These are phyloP conservation scores for Ophiosphaerella korrae DNA, from an alignment of 2,329 filamentous ascomycete species.

Conservation along the genomic window DNA sequence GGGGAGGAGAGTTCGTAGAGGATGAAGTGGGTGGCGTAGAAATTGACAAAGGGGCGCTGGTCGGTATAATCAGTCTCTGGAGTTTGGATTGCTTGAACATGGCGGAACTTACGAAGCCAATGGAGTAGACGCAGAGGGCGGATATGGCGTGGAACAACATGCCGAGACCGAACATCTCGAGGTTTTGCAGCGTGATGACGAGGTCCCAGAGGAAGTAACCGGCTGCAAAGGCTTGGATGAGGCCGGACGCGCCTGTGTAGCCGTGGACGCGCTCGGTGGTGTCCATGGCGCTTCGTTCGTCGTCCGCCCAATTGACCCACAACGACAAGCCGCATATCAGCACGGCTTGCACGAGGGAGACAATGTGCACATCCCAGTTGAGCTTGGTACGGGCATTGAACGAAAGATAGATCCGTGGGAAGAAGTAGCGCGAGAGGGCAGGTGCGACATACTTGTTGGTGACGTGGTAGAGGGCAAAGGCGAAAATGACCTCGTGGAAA, in stretches of 20 bases:
- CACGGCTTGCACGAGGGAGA: slow-evolving; percentile 78
- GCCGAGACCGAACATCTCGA: slow-evolving; percentile 75
- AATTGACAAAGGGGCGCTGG: slow-evolving; percentile 83
- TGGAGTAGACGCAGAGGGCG: slow-evolving; percentile 73
- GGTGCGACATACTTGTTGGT: slow-evolving; percentile 72
- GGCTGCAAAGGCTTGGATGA: slow-evolving; percentile 76
- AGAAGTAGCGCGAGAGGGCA: slow-evolving; percentile 64
- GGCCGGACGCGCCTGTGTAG: slow-evolving; percentile 72
- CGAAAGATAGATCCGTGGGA: slow-evolving; percentile 66
- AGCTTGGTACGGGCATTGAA: slow-evolving; percentile 68
- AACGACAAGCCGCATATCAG: slow-evolving; percentile 75
- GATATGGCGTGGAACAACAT: slow-evolving; percentile 78
- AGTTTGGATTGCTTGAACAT: background rate
- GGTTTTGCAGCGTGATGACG: slow-evolving; percentile 68
- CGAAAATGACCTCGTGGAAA: slow-evolving; percentile 74
- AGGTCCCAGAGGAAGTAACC: slow-evolving; percentile 89
- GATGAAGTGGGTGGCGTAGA: slow-evolving; percentile 79
- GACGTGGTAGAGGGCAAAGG: slow-evolving; percentile 70
- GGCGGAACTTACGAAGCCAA: slow-evolving; percentile 72
- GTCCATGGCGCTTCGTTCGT: slow-evolving; percentile 69
- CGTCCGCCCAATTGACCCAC: slow-evolving; percentile 70
- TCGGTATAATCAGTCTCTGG: slow-evolving; percentile 11
- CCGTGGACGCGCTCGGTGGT: slow-evolving; percentile 75
- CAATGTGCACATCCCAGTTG: slow-evolving; percentile 86
- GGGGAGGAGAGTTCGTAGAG: slow-evolving; percentile 86